Conservation (phyloP, 1,284 basidiomycete species). For the Cryptococcus sp. region DNA sequence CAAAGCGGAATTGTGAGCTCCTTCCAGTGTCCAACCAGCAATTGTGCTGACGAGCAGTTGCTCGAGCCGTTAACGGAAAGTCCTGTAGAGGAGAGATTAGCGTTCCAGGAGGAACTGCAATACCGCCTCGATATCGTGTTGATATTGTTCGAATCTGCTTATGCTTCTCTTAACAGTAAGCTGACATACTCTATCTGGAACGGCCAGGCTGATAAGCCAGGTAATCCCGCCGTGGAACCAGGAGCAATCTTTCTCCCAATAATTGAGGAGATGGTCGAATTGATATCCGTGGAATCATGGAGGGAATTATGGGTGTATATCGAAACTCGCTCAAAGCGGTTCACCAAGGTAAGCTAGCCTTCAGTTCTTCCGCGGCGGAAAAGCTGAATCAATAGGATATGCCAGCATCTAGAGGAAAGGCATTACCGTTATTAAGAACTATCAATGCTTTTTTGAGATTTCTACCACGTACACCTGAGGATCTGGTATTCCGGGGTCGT, state of each 20-base stretch:
- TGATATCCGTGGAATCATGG: conserved; percentile 38
- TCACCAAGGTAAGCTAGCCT: conserved; percentile 23
- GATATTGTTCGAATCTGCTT: conserved; percentile 35
- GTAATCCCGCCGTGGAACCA: conserved; percentile 28
- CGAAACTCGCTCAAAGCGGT: conserved; percentile 38
- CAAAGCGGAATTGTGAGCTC: conserved; percentile 19
- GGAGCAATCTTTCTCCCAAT: conserved; percentile 42
- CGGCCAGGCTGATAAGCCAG: conserved; percentile 6
- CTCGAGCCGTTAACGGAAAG: conserved; percentile 18
- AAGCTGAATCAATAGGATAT: conserved; percentile 24
- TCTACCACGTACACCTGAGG: conserved; percentile 35
- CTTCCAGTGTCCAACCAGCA: neutral
- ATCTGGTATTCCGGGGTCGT: conserved; percentile 39
- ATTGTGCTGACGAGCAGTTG: conserved; percentile 11
- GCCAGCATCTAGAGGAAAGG: conserved; percentile 42
- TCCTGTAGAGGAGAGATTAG: conserved; percentile 12
- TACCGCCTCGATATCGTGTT: conserved; percentile 38
- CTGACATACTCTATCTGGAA: neutral
- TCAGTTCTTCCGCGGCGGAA: neutral
- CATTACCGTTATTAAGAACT: conserved; percentile 37
- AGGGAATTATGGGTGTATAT: conserved; percentile 36
- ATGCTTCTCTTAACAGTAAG: conserved; percentile 17
- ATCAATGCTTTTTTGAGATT: conserved; percentile 43
- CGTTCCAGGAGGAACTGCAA: conserved; percentile 28
- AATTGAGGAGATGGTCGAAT: conserved; percentile 41